Percentiles rank a stretch among this genome's conserved stretches.
Conservation (phyloP, 768 basidiomycete genomes). For the Lactarius psammicola region DNA sequence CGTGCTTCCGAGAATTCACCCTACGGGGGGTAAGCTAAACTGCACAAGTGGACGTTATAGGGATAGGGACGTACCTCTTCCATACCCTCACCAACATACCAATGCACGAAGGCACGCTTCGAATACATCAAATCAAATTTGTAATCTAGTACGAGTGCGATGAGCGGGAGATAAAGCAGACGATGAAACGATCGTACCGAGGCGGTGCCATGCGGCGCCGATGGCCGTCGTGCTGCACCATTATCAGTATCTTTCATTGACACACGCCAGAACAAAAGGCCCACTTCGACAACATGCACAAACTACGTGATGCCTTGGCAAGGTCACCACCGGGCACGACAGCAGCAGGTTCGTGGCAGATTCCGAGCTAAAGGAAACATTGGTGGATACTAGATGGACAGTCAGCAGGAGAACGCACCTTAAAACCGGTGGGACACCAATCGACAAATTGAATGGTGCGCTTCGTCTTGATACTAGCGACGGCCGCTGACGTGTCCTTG, state of each 20-base stretch:
- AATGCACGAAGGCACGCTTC: slow-evolving; percentile 87
- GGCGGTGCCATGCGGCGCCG: slow-evolving; percentile 90
- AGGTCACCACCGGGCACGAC: slow-evolving; percentile 92
- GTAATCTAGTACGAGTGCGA: slow-evolving; percentile 56
- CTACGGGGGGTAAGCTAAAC: slow-evolving; percentile 35
- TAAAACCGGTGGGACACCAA: slow-evolving; percentile 98
- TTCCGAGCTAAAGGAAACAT: slow-evolving; percentile 66
- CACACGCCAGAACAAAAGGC: slow-evolving; percentile 28
- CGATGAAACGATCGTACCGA: slow-evolving; percentile 44
- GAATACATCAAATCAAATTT: slow-evolving; percentile 99
- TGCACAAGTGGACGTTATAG: not conserved
- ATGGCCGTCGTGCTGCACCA: slow-evolving; percentile 79
- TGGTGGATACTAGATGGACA: slow-evolving; percentile 27
- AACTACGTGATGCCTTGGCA: slow-evolving; percentile 87
- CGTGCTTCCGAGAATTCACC: slow-evolving; percentile 99
- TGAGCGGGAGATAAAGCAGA: slow-evolving; percentile 2
- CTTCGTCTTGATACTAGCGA: slow-evolving; percentile 94
- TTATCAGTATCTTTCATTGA: slow-evolving; percentile 6
- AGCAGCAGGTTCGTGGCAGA: slow-evolving; percentile 95
- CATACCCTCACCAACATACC: slow-evolving; percentile 99
- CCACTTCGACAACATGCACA: slow-evolving; percentile 96
- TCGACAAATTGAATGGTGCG: slow-evolving; percentile 97
- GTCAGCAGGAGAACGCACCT: slow-evolving; percentile 41
- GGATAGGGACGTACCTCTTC: slow-evolving; percentile 63
- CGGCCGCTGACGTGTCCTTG: slow-evolving; percentile 92